Conservation (phyloP, 192 early-diverging fungal species). For the Backusella mclennaniae region DNA sequence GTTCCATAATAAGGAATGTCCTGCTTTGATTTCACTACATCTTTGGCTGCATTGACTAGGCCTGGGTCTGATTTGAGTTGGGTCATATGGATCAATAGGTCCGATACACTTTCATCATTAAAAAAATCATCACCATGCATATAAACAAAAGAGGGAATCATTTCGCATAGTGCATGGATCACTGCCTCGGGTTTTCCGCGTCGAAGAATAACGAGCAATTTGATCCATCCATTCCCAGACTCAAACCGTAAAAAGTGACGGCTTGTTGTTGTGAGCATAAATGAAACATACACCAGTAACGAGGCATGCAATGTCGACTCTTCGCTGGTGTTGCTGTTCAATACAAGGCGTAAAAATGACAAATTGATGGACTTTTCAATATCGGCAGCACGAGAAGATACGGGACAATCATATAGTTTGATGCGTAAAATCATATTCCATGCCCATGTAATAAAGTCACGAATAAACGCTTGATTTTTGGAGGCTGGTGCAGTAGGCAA, state of each 20-base stretch:
- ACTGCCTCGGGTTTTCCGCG: slow-evolving; percentile 27
- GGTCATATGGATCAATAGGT: slow-evolving; percentile 37
- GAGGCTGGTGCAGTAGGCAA: neutral
- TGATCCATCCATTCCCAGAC: slow-evolving; percentile 40
- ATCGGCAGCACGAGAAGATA: slow-evolving; percentile 5
- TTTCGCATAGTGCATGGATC: slow-evolving; percentile 27
- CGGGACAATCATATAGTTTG: slow-evolving; percentile 7
- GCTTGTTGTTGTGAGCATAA: slow-evolving; percentile 42
- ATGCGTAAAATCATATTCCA: neutral
- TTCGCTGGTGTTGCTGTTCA: slow-evolving; percentile 22
- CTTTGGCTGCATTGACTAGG: slow-evolving; percentile 17
- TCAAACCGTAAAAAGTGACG: slow-evolving; percentile 45
- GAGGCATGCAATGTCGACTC: slow-evolving; percentile 33
- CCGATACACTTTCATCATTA: slow-evolving; percentile 23
- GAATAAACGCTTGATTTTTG: neutral
- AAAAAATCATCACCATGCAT: slow-evolving; percentile 44
- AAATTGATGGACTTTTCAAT: neutral
- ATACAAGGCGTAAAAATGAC: neutral
- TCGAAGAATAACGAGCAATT: slow-evolving; percentile 35
- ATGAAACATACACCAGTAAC: slow-evolving; percentile 36
- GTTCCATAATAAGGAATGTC: neutral
- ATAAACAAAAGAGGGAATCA: slow-evolving; percentile 39
- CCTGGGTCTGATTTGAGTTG: slow-evolving; percentile 40
- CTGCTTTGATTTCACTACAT: neutral
- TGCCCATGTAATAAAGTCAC: neutral